Evolutionary conservation across 2,329 filamentous ascomycete species (phyloP).

Genomic region (Alternaria rosae): DNA sequence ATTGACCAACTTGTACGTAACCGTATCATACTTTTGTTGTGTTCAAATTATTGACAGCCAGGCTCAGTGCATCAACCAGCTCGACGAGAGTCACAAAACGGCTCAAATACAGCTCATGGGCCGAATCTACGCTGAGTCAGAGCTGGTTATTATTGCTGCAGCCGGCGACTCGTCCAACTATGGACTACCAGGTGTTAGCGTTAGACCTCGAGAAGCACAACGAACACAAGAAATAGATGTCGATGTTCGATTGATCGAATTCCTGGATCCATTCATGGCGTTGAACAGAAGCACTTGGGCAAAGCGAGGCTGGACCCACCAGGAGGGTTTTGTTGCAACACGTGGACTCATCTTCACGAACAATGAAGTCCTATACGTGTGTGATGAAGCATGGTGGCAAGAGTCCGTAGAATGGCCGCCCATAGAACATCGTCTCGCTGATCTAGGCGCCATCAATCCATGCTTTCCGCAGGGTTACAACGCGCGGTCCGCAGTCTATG

Average conservation of each 20-base stretch:
- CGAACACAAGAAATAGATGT: rapidly evolving
- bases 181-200: neutral
- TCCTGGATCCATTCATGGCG: too few species aligned
- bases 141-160: neutral
- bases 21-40: rapidly evolving
- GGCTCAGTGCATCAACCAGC: neutral
- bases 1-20: neutral
- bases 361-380: neutral
- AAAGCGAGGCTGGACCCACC: neutral
- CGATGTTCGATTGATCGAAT: neutral
- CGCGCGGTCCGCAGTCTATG: too few species aligned
- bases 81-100: neutral
- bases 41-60: neutral
- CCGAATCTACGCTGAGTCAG: neutral
- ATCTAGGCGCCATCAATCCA: too few species aligned
- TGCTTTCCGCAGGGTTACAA: too few species aligned
- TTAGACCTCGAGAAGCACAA: rapidly evolving
- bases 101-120: neutral
- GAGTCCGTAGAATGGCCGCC: neutral
- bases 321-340: neutral
- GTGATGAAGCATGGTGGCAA: neutral
- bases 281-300: neutral
- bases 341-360: neutral
- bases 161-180: rapidly evolving
- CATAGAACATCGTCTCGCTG: too few species aligned